phyloP scores from a whole-genome alignment of 1,284 basidiomycete genomes.

The Hemileia vastatrix region DNA sequence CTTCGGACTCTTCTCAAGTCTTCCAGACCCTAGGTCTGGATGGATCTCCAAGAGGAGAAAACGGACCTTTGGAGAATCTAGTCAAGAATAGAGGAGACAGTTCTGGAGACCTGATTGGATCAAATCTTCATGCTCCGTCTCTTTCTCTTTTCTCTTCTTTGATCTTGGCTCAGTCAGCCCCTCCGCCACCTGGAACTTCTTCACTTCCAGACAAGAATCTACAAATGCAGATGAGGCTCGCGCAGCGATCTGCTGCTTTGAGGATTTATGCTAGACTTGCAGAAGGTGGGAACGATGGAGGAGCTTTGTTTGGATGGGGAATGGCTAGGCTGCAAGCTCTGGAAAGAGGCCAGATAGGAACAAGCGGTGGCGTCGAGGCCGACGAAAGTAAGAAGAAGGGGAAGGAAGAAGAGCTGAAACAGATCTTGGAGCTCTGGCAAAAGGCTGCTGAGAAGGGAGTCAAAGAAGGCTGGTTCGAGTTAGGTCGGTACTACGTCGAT shows the following conservation, averaged over 20 bases:
- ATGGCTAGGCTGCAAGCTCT: slow-evolving; percentile 4
- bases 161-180: slow-evolving; percentile 12
- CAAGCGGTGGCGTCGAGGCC: neutral
- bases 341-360: slow-evolving; percentile 29
- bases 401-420: slow-evolving; percentile 4
- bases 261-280: slow-evolving; percentile 23
- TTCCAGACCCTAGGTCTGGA: too few relatives aligned
- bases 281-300: slow-evolving; percentile 14
- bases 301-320: neutral
- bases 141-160: slow-evolving; percentile 6
- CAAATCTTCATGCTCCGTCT: too few relatives aligned
- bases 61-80: too few relatives aligned
- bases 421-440: slow-evolving; percentile 14
- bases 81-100: too few relatives aligned
- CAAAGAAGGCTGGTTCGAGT: slow-evolving; percentile 37
- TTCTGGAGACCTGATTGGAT: too few relatives aligned
- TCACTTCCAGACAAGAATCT: neutral
- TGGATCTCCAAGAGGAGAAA: too few relatives aligned
- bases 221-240: neutral
- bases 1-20: too few relatives aligned
- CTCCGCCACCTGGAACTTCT: slow-evolving; percentile 19
- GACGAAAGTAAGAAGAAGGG: slow-evolving; percentile 1
- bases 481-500: slow-evolving; percentile 13
- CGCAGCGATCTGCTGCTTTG: slow-evolving; percentile 15
- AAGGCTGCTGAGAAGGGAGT: slow-evolving; percentile 26